Evolutionary conservation across 768 basidiomycete species (phyloP).

Genomic region (Naganishia friedmannii): DNA sequence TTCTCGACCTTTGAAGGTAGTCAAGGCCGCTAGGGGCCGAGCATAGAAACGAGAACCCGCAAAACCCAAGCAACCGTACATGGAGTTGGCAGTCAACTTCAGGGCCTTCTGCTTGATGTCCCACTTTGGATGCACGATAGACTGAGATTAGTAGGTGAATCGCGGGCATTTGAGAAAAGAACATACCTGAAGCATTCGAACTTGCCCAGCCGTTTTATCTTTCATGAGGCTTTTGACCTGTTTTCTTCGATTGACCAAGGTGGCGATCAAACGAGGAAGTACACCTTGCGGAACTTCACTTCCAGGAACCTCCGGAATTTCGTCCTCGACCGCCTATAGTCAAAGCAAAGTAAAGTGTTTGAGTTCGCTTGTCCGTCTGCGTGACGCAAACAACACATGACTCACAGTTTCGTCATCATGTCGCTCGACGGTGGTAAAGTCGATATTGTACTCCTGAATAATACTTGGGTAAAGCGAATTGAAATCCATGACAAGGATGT

Average conservation of each 20-base stretch:
- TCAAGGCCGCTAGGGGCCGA: constrained; percentile 90
- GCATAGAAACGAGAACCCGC: constrained; percentile 96
- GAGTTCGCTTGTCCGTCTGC: neutral
- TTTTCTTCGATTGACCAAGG: constrained; percentile 80
- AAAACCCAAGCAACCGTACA: constrained; percentile 99
- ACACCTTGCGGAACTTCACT: constrained; percentile 74
- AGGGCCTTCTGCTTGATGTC: constrained; percentile 96
- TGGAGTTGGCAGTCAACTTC: constrained; percentile 97
- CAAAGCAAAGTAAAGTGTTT: constrained; percentile 20
- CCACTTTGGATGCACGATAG: constrained; percentile 58
- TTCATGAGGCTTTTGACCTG: constrained; percentile 95
- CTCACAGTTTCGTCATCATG: constrained; percentile 55
- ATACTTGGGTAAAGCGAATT: constrained; percentile 98
- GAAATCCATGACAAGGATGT: constrained; percentile 99
- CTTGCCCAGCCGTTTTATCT: constrained; percentile 64
- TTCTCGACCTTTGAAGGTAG: constrained; percentile 95
- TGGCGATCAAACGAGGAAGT: constrained; percentile 95
- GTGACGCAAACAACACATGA: neutral
- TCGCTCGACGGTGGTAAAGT: constrained; percentile 90
- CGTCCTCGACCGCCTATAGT: constrained; percentile 67
- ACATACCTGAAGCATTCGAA: constrained; percentile 76
- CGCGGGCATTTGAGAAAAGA: too few species aligned
- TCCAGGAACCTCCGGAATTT: constrained; percentile 81
- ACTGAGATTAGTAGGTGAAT: neutral
- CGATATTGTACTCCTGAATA: constrained; percentile 99